Evolutionary conservation across 176 grass and related monocot genomes (phyloP), one percentile per base, ranked within the genome.

Genomic region (Alopecurus myosuroides): DNA sequence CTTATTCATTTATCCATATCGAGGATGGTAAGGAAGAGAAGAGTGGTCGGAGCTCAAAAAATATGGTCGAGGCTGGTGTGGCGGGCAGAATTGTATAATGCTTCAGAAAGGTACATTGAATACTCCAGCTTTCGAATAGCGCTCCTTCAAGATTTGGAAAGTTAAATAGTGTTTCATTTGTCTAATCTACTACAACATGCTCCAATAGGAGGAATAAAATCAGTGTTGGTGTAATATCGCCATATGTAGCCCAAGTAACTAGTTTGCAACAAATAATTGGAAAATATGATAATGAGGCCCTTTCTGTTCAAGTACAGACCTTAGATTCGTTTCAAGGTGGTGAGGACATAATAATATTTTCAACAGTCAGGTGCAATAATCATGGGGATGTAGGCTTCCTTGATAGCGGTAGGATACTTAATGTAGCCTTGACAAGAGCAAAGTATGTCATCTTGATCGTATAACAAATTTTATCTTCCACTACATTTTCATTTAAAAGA

Each of bases 301-400:
- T 88, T 57, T 88, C 81, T 76, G 50, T 92, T 46, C 39, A 83
- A 20, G 53, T 88, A 13, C 39, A 77, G 3, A 82, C 78, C 55
- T 51, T 88, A n/a, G 86, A 88, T 56, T 87, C 82, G 49, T 83
- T 88, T 70, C 86, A 92, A 86, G 86, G 90, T 58, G 83, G 56
- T 45, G n/a, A n/a, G n/a, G n/a, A n/a, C n/a, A n/a, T n/a, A n/a
- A n/a, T n/a, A n/a, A n/a, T n/a, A n/a, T n/a, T n/a, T n/a, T n/a
- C n/a, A n/a, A n/a, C n/a, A n/a, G n/a, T n/a, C n/a, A n/a, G n/a
- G 90, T 45, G 42, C 11, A 92, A 92, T 82, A 2, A 8, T 44
- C 22, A 7, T 75, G 79, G 86, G 15, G 36, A 48, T 4, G 36
- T 89, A 34, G 83, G 83, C 12, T 92, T 92, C 79, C 4, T 84